Base-by-base conservation (phyloP, 345 rosid species). In the Lepidium aucheri region DNA sequence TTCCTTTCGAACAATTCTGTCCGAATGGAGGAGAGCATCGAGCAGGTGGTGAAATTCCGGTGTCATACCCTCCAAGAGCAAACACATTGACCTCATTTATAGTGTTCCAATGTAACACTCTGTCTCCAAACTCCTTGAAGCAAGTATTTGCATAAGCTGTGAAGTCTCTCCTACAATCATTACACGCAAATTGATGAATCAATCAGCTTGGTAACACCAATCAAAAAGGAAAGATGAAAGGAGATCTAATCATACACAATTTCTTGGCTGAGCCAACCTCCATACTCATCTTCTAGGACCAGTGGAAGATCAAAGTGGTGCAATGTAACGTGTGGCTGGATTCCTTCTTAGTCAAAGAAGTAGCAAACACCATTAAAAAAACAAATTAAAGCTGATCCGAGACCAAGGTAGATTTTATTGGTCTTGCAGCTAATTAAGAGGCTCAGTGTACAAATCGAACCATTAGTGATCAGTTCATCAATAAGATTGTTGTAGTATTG, bases 31-130 rank as follows among this genome's bases (percentile, higher is more conserved):
- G 76, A 44, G 98, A 87, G 68, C 98, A 92, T 16, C 95, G 84
- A 9, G 85, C 95, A 0, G 98, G 98, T 1, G 95, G 93, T 7
- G 85, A 79, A 34, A 85, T 70, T 7, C 98, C 98, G 0, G 67
- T 74, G 74, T 91, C 98, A 64, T 85, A 91, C 16, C 98, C 98
- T 60, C 90, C 96, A 20, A 89, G 64, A 6, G 92, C 5, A 58
- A 89, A 80, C 15, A 93, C 84, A 18, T 91, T 88, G 2, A 81
- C 82, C 77, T 91, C 96, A 42, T 87, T 91, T 78, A 91, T 79
- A 17, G 90, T 89, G 26, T 81, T 82, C 98, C 98, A 91, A 17
- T 85, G 82, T 80, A 75, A 82, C 54, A 91, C 98, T 30, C 96
- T 83, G 64, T 91, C 98, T 7, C 98, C 98, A 54, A 89, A 91